Evolutionary conservation across 208 protist genomes (phyloP).

Genomic region (Acanthamoeba healyi): DNA sequence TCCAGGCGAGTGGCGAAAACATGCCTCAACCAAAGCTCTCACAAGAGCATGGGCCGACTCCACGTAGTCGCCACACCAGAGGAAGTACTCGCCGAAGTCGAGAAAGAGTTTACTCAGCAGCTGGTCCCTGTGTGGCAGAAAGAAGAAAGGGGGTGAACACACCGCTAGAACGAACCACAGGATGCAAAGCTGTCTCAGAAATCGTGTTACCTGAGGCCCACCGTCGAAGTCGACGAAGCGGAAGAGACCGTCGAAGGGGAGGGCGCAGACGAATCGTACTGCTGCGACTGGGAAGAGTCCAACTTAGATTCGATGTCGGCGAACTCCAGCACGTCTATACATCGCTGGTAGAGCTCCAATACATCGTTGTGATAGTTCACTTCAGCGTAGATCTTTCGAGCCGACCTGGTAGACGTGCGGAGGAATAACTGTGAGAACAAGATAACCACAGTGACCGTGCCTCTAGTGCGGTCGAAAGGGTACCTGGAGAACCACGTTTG

Average conservation of each 20-base stretch:
- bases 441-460: background rate
- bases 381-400: conserved; percentile 63
- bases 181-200: background rate
- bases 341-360: conserved; percentile 65
- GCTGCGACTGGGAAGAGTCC: background rate
- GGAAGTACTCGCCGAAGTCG: conserved; percentile 73
- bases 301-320: conserved; percentile 67
- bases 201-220: background rate
- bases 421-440: background rate
- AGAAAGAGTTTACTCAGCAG: conserved; percentile 68
- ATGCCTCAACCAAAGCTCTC: conserved; percentile 51
- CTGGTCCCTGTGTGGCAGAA: background rate
- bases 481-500: conserved; percentile 66
- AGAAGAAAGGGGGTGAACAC: background rate
- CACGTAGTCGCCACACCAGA: conserved; percentile 66
- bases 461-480: background rate
- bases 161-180: too few relatives aligned
- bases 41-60: conserved; percentile 67
- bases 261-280: background rate
- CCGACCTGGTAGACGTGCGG: too few relatives aligned
- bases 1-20: too few relatives aligned
- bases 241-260: background rate
- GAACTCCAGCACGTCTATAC: conserved; percentile 74
- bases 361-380: conserved; percentile 75
- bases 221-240: background rate